A percentile compares a stretch with the other conserved stretches of the same genome.
phyloP scores from a whole-genome alignment of 2,329 filamentous ascomycete species.

The Botrytis elliptica region DNA sequence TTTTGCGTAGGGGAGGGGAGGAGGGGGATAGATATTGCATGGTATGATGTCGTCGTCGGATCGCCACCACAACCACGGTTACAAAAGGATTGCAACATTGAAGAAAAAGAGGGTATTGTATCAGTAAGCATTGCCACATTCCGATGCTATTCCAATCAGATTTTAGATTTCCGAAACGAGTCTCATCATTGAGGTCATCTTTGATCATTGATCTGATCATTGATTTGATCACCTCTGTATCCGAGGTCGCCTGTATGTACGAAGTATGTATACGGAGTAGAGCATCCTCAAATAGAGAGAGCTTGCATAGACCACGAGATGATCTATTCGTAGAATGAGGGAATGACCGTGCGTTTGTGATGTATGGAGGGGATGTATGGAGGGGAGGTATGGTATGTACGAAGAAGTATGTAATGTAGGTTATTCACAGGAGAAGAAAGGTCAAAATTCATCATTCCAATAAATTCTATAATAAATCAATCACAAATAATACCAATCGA shows the following conservation, averaged over 20 bases:
- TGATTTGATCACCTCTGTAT: background rate
- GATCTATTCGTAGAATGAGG: constrained; percentile 1
- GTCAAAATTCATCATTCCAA: too few species aligned
- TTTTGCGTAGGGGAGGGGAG: background rate
- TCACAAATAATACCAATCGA: background rate
- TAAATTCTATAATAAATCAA: background rate
- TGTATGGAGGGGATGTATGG: background rate
- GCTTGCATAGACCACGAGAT: background rate
- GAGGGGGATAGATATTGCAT: background rate
- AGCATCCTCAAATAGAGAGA: constrained; percentile 1
- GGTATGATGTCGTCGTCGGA: background rate
- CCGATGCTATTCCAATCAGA: background rate
- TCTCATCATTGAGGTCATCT: background rate
- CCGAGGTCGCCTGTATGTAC: constrained; percentile 7
- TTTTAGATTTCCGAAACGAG: background rate
- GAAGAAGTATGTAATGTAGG: background rate
- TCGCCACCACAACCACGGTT: background rate
- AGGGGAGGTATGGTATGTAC: too few species aligned
- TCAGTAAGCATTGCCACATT: too few species aligned
- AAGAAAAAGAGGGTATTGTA: too few species aligned
- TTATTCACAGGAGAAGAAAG: background rate
- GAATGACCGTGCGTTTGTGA: background rate
- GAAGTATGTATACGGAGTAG: background rate
- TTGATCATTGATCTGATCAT: background rate
- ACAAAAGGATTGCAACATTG: background rate